phyloP scores from a whole-genome alignment of 2,329 filamentous ascomycete genomes.

The Alternaria hordeiaustralica region DNA sequence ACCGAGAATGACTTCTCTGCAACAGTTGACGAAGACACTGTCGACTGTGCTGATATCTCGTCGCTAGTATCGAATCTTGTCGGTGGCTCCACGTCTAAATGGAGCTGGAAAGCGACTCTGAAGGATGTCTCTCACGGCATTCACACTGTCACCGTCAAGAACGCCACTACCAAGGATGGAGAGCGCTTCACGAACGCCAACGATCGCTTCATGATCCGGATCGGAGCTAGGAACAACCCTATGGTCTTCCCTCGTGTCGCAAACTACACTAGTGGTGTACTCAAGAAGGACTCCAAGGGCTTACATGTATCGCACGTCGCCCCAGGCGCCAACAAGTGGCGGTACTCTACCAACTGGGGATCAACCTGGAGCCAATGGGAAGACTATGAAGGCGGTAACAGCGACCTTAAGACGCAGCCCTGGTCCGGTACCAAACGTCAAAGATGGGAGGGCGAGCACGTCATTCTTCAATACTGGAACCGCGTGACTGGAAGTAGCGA shows the following conservation, averaged over 20 bases:
- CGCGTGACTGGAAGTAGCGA: constrained; percentile 64
- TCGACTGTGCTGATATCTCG: neutral
- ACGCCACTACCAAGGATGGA: constrained; percentile 55
- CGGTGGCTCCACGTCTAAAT: neutral
- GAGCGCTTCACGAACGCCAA: constrained; percentile 56
- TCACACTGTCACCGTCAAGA: constrained; percentile 64
- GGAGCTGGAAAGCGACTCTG: constrained; percentile 60
- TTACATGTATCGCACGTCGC: neutral
- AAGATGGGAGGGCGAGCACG: constrained; percentile 66
- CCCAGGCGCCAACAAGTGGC: neutral
- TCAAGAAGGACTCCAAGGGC: neutral
- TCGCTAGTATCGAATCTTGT: neutral
- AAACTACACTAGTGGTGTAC: neutral
- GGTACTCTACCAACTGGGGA: neutral
- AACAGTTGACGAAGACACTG: neutral
- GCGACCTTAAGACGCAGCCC: constrained; percentile 10
- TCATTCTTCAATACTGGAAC: constrained; percentile 70
- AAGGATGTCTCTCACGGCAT: constrained; percentile 66
- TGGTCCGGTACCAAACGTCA: constrained; percentile 68
- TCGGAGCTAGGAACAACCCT: constrained; percentile 63
- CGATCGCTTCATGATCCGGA: constrained; percentile 68
- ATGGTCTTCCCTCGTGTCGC: neutral
- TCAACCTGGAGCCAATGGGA: neutral
- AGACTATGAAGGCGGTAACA: neutral
- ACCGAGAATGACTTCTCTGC: neutral